phyloP scores from a whole-genome alignment of 1,139 yeast genomes.

The Blastobotrys persicus region DNA sequence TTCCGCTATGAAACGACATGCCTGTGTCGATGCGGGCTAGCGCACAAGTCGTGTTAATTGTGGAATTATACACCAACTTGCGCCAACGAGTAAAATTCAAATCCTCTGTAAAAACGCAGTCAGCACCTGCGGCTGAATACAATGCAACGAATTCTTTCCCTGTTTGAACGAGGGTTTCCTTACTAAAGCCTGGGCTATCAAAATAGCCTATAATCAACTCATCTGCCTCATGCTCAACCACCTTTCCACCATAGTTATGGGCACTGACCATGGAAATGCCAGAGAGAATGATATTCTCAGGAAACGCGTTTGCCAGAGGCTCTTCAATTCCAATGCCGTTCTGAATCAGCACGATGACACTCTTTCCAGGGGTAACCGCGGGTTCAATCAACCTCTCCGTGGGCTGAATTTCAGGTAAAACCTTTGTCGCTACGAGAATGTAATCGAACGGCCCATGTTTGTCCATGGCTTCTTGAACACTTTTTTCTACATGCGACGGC shows the following conservation, averaged over 20 bases:
- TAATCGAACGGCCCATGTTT: slow-evolving; percentile 54
- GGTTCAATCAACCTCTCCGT: slow-evolving; percentile 60
- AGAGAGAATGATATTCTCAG: slow-evolving; percentile 56
- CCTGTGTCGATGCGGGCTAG: slow-evolving; percentile 58
- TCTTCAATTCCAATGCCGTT: slow-evolving; percentile 75
- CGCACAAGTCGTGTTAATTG: slow-evolving; percentile 61
- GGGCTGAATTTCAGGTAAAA: slow-evolving; percentile 62
- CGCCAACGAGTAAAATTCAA: slow-evolving; percentile 53
- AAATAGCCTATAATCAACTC: slow-evolving; percentile 55
- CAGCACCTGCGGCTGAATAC: slow-evolving; percentile 49
- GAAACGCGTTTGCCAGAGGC: slow-evolving; percentile 56
- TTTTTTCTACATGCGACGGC: slow-evolving; percentile 42
- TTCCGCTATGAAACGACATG: slow-evolving; percentile 55
- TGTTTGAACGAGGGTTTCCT: slow-evolving; percentile 36
- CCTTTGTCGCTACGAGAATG: slow-evolving; percentile 66
- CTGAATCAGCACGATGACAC: slow-evolving; percentile 63
- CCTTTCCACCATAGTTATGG: slow-evolving; percentile 51
- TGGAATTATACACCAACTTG: slow-evolving; percentile 67
- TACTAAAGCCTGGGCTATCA: slow-evolving; percentile 33
- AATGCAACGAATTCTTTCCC: slow-evolving; percentile 47
- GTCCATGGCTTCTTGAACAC: slow-evolving; percentile 41
- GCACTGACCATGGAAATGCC: slow-evolving; percentile 73
- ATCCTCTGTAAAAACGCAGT: slow-evolving; percentile 43
- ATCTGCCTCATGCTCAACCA: slow-evolving; percentile 53
- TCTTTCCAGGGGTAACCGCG: slow-evolving; percentile 47